Conservation (phyloP, 2,329 filamentous ascomycete genomes). For the Sporothrix luriei region DNA sequence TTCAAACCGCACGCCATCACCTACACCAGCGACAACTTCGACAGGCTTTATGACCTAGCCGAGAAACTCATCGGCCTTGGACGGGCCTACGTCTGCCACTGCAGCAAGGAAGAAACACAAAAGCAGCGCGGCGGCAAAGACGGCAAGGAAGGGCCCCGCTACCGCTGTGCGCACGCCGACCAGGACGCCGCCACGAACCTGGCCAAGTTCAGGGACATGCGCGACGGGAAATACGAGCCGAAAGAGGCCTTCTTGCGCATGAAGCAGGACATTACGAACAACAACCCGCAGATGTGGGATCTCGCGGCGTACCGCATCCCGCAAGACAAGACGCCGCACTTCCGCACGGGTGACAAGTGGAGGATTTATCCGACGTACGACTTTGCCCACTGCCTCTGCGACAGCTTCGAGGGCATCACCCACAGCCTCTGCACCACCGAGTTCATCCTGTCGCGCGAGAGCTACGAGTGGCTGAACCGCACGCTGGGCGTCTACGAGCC, state of each 20-base stretch:
- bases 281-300: slow-evolving; percentile 70
- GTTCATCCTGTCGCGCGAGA: slow-evolving; percentile 57
- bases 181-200: slow-evolving; percentile 73
- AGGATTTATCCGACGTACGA: slow-evolving; percentile 96
- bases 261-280: slow-evolving; percentile 65
- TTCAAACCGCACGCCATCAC: slow-evolving; percentile 80
- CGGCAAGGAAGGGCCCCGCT: slow-evolving; percentile 67
- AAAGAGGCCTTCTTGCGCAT: slow-evolving; percentile 84
- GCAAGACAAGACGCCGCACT: slow-evolving; percentile 61
- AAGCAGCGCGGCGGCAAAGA: slow-evolving; percentile 72
- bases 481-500: slow-evolving; percentile 80
- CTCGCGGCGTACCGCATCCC: slow-evolving; percentile 85
- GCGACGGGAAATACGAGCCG: slow-evolving; percentile 85
- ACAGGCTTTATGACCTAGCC: slow-evolving; percentile 82
- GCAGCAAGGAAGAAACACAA: slow-evolving; percentile 79
- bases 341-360: slow-evolving; percentile 81
- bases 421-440: slow-evolving; percentile 80
- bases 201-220: slow-evolving; percentile 83
- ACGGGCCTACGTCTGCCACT: slow-evolving; percentile 84
- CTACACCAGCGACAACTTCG: slow-evolving; percentile 88
- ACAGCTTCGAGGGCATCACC: slow-evolving; percentile 81
- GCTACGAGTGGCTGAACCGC: slow-evolving; percentile 88
- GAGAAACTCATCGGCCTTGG: slow-evolving; percentile 77
- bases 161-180: slow-evolving; percentile 77
- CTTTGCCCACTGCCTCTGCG: slow-evolving; percentile 86